phyloP scores from a whole-genome alignment of 2,329 filamentous ascomycete species.

The Fusarium tjaetaba region DNA sequence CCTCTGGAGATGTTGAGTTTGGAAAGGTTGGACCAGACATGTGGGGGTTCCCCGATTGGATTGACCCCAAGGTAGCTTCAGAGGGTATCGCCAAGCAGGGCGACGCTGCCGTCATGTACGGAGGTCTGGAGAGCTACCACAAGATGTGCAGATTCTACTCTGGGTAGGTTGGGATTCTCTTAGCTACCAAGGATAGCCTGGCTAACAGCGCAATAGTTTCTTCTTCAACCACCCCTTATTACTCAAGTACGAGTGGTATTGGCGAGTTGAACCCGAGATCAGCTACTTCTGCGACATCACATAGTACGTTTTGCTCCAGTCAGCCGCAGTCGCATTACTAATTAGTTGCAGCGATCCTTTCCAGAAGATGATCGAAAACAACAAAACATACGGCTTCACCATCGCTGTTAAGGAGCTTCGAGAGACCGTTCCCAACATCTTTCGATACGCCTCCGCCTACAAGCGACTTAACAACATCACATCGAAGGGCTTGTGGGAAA shows the following conservation, averaged over 20 bases:
- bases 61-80: conserved; percentile 90
- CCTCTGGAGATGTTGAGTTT: conserved; percentile 88
- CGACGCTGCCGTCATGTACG: conserved; percentile 98
- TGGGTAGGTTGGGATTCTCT: conserved; percentile 67
- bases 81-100: conserved; percentile 97
- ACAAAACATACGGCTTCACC: conserved; percentile 99
- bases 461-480: conserved; percentile 91
- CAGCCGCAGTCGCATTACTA: background rate
- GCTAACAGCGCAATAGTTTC: conserved; percentile 64
- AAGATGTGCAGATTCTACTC: conserved; percentile 99
- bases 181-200: background rate
- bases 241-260: conserved; percentile 99
- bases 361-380: conserved; percentile 89
- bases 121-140: conserved; percentile 97
- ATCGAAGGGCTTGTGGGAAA: conserved; percentile 96
- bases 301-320: conserved; percentile 68
- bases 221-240: conserved; percentile 98
- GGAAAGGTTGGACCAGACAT: conserved; percentile 89
- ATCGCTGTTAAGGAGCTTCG: conserved; percentile 98
- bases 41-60: conserved; percentile 98
- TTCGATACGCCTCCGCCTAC: conserved; percentile 98
- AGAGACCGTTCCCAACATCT: conserved; percentile 98
- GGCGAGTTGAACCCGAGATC: conserved; percentile 98
- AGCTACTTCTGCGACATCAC: conserved; percentile 99
- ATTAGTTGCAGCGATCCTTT: conserved; percentile 80